A percentile compares a stretch with the other conserved stretches of the same genome.
phyloP scores from a whole-genome alignment of 2,329 filamentous ascomycete species.

The Pseudovirgaria hyperparasitica region DNA sequence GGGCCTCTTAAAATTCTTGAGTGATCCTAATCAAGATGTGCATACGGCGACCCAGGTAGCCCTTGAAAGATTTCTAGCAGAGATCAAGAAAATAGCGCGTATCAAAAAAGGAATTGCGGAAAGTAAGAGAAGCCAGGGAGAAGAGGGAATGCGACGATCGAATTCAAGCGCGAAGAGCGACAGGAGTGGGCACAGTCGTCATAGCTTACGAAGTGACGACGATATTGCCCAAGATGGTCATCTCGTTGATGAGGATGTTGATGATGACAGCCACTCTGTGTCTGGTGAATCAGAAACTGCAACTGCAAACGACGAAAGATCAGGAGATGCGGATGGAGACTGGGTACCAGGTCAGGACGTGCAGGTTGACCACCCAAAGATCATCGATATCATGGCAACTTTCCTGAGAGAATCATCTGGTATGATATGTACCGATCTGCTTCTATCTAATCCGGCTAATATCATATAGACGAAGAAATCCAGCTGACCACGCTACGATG shows the following conservation, averaged over 20 bases:
- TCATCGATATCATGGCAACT: conserved; percentile 80
- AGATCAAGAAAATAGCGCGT: conserved; percentile 88
- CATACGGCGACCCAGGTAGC: conserved; percentile 82
- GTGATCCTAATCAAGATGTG: conserved; percentile 86
- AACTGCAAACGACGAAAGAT: conserved; percentile 23
- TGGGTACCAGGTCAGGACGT: conserved; percentile 98
- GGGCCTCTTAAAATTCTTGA: conserved; percentile 81
- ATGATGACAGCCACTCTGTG: conserved; percentile 30
- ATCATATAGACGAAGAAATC: conserved; percentile 65
- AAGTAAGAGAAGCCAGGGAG: conserved; percentile 57
- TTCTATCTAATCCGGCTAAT: conserved; percentile 11
- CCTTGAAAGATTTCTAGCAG: conserved; percentile 77
- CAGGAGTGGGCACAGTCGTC: conserved; percentile 13
- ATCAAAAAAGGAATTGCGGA: conserved; percentile 88
- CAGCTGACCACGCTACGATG: conserved; percentile 82
- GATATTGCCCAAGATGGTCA: conserved; percentile 42
- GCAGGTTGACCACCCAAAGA: conserved; percentile 81
- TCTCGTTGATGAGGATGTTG: conserved; percentile 36
- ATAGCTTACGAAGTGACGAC: conserved; percentile 38
- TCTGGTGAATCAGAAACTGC: conserved; percentile 22
- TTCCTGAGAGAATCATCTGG: conserved; percentile 75
- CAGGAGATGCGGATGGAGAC: conserved; percentile 60
- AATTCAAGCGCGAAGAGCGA: conserved; percentile 37
- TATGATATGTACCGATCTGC: conserved; percentile 26
- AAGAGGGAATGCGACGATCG: conserved; percentile 56